Percentiles rank a stretch among this genome's conserved stretches.
Conservation (phyloP, 441 rosid genomes). For the Syzygium malaccense region DNA sequence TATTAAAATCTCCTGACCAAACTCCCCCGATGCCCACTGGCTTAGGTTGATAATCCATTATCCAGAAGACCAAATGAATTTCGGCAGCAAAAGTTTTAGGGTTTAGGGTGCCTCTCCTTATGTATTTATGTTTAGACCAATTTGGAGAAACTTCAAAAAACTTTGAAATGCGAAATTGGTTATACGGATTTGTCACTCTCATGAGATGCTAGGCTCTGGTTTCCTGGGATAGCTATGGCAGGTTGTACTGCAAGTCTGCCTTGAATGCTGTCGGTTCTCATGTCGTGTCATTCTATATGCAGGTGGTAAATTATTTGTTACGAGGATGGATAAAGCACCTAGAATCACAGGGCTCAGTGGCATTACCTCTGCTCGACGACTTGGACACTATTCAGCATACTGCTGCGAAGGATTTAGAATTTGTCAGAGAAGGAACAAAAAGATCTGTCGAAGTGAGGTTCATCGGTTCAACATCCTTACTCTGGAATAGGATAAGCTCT, state of each 20-base stretch:
- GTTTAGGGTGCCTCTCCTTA: background rate
- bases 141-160: background rate
- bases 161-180: background rate
- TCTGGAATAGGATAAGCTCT: constrained; percentile 45
- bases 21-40: background rate
- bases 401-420: constrained; percentile 46
- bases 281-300: background rate
- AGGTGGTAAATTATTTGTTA: constrained; percentile 79
- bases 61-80: background rate
- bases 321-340: constrained; percentile 79
- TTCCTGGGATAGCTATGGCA: background rate
- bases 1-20: background rate
- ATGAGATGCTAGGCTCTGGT: background rate
- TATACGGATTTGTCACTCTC: background rate
- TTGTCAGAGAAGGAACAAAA: constrained; percentile 48
- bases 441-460: constrained; percentile 42
- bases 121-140: background rate
- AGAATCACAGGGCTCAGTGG: constrained; percentile 50
- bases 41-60: background rate
- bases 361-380: constrained; percentile 51
- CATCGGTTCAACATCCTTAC: constrained; percentile 36
- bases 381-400: constrained; percentile 19
- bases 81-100: background rate
- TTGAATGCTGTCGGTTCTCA: background rate
- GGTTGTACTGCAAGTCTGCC: background rate